Percentiles rank a stretch among this genome's conserved stretches.
Evolutionary conservation across 2,329 filamentous ascomycete genomes (phyloP).

Genomic region (Paecilomyces dactylethromorphus): DNA sequence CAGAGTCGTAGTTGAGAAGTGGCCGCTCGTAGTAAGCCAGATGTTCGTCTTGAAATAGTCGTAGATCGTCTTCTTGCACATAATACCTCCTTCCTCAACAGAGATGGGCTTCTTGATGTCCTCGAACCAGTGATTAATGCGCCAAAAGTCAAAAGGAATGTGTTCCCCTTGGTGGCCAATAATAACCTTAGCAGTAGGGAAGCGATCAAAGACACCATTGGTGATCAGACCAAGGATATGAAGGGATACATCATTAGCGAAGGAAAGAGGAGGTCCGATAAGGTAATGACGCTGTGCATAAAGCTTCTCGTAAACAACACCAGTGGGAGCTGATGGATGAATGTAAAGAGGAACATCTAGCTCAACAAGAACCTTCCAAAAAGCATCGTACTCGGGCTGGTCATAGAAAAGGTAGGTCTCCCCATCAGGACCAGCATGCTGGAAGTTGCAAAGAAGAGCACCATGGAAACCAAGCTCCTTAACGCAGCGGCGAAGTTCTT

Average conservation of each 20-base stretch:
- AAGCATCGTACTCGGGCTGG: slow-evolving; percentile 41
- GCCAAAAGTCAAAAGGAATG: slow-evolving; percentile 14
- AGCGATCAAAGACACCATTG: slow-evolving; percentile 19
- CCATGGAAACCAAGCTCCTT: slow-evolving; percentile 50
- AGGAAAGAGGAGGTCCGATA: slow-evolving; percentile 16
- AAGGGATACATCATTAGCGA: slow-evolving; percentile 17
- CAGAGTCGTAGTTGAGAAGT: slow-evolving; percentile 22
- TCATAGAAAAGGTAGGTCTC: slow-evolving; percentile 58
- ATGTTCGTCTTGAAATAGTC: slow-evolving; percentile 16
- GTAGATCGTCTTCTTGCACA: slow-evolving; percentile 10
- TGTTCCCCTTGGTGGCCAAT: slow-evolving; percentile 21
- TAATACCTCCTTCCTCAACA: slow-evolving; percentile 21
- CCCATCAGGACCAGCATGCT: slow-evolving; percentile 40
- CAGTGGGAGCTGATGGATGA: slow-evolving; percentile 32
- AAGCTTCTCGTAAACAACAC: slow-evolving; percentile 21
- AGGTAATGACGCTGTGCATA: slow-evolving; percentile 18
- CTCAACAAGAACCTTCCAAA: slow-evolving; percentile 15
- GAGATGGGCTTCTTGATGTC: slow-evolving; percentile 19
- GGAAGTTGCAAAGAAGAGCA: slow-evolving; percentile 52
- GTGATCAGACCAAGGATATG: slow-evolving; percentile 20
- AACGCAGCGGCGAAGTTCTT: slow-evolving; percentile 26
- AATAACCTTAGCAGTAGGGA: slow-evolving; percentile 17
- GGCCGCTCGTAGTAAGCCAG: slow-evolving; percentile 23
- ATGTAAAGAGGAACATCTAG: slow-evolving; percentile 20
- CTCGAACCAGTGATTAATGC: slow-evolving; percentile 25